phyloP scores from a whole-genome alignment of 2,329 filamentous ascomycete genomes.

The Ophiostoma triangulosporum region DNA sequence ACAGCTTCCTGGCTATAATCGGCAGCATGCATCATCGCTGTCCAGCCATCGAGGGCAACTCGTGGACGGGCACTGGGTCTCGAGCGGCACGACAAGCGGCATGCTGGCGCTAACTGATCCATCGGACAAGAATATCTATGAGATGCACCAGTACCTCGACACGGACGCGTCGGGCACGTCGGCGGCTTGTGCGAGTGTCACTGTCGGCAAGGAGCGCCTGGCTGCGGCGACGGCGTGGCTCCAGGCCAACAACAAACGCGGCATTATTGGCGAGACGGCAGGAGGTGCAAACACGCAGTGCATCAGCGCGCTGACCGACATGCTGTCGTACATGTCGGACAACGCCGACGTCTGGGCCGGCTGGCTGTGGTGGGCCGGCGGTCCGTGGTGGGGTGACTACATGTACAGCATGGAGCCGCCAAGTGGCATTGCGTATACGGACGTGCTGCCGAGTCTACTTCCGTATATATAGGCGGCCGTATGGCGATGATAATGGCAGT shows the following conservation, averaged over 20 bases:
- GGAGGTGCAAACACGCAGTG: constrained; percentile 38
- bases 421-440: constrained; percentile 27
- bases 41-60: constrained; percentile 44
- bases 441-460: constrained; percentile 11
- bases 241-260: constrained; percentile 38
- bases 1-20: too few species aligned
- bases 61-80: constrained; percentile 36
- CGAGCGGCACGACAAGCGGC: constrained; percentile 27
- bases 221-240: constrained; percentile 43
- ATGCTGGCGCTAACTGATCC: constrained; percentile 35
- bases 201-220: too few species aligned
- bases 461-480: constrained; percentile 11
- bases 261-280: constrained; percentile 43
- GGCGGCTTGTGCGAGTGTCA: constrained; percentile 31
- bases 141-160: constrained; percentile 50
- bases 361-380: constrained; percentile 43
- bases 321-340: constrained; percentile 37
- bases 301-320: constrained; percentile 34
- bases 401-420: constrained; percentile 35
- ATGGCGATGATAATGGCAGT: too few species aligned
- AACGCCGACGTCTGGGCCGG: constrained; percentile 46
- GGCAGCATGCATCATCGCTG: too few species aligned
- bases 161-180: constrained; percentile 37
- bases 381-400: constrained; percentile 44
- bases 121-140: constrained; percentile 36